phyloP scores from a whole-genome alignment of 192 early-diverging fungal species.

The Allomyces macrogynus region DNA sequence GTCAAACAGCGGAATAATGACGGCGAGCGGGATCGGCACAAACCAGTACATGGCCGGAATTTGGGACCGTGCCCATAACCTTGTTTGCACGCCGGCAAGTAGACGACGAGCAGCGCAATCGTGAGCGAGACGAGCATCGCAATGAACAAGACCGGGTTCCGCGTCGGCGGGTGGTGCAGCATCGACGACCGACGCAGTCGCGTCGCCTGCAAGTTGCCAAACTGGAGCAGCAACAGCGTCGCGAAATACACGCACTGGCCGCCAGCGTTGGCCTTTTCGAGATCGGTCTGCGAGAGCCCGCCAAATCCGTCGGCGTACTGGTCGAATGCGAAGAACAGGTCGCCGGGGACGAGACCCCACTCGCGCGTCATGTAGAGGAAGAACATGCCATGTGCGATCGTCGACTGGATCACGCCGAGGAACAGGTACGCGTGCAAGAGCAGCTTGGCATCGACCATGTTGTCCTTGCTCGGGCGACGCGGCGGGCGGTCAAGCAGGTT shows the following conservation, averaged over 20 bases:
- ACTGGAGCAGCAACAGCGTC: constrained; percentile 35
- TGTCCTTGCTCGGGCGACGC: constrained; percentile 44
- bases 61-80: constrained; percentile 28
- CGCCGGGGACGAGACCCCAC: constrained; percentile 28
- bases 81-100: constrained; percentile 37
- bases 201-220: constrained; percentile 30
- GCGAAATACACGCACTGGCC: constrained; percentile 44
- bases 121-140: constrained; percentile 25
- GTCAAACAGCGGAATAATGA: constrained; percentile 34
- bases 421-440: constrained; percentile 59
- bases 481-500: constrained; percentile 49
- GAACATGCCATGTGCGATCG: constrained; percentile 47
- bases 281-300: constrained; percentile 22
- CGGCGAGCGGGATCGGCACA: constrained; percentile 31
- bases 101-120: constrained; percentile 24
- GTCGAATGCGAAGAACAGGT: constrained; percentile 33
- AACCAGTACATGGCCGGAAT: constrained; percentile 45
- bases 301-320: constrained; percentile 28
- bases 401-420: constrained; percentile 44
- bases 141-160: constrained; percentile 35
- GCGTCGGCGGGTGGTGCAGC: constrained; percentile 38
- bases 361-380: constrained; percentile 41
- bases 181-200: constrained; percentile 35
- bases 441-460: constrained; percentile 40
- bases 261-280: constrained; percentile 20